Base-by-base conservation (phyloP, 176 grass and related monocot genomes). In the Luzula sylvatica region DNA sequence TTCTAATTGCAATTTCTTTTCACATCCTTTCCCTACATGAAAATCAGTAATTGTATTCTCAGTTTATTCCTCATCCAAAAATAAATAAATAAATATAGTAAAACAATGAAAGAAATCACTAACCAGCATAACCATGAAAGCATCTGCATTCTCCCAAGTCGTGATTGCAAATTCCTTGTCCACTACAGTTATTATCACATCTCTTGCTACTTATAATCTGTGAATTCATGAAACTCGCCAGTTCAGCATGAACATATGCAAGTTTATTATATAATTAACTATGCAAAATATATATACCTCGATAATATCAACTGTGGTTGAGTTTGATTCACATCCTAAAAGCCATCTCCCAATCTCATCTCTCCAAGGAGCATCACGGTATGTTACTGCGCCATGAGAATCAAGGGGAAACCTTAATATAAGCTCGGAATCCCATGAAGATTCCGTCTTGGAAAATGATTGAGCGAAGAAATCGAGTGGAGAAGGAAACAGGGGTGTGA, bases 121-220 rank as follows among this genome's bases (percentile, higher is more conserved):
- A 24, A 96, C 90, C 90, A 56, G 73, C 72, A 77, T 76, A 96
- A 74, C 92, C 92, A 73, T 86, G 85, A 71, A 96, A 96, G 68
- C 85, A 96, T 67, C 85, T 77, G 85, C 92, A 96, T 32, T 79
- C 70, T 66, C 92, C 92, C 23, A 90, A 52, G 28, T 82, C 60
- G 50, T 78, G 60, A 68, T 96, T 96, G 72, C 85, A 96, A 30
- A 96, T 62, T 0, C 92, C 92, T 5, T 43, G 65, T 14, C 78
- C 74, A 56, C 58, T 80, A 48, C 92, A 86, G 46, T 86, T 79
- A 38, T 79, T 70, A 26, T 71, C 47, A 2, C 92, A 96, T 15
- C 1, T 55, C 40, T 74, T 82, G 48, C 50, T 32, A 42, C 75
- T 71, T 52, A 96, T 56, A 49, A 44, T 28, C 92, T 96, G 58